Conservation (phyloP, 2,329 filamentous ascomycete genomes). For the Xylariaceae sp. region DNA sequence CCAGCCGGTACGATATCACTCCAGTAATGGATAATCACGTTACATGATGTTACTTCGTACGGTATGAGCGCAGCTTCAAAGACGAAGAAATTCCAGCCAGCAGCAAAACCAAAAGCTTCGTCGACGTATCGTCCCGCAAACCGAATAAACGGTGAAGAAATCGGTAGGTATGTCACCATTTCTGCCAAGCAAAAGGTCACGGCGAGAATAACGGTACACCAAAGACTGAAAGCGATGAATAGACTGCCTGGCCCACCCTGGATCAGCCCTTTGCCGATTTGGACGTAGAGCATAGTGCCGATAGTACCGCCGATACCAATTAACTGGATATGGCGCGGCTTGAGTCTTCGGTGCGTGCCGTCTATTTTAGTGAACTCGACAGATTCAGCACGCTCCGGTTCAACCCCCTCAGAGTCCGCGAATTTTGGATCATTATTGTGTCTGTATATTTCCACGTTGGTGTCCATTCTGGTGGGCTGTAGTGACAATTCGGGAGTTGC, state of each 20-base stretch:
- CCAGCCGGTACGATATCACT: conserved; percentile 65
- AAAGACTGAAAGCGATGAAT: conserved; percentile 66
- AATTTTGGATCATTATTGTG: neutral
- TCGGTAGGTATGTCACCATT: conserved; percentile 79
- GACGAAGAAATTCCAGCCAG: conserved; percentile 77
- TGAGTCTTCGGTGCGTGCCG: conserved; percentile 59
- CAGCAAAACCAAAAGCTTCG: conserved; percentile 75
- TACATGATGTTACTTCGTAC: conserved; percentile 71
- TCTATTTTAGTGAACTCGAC: conserved; percentile 41
- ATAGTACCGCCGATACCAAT: conserved; percentile 71
- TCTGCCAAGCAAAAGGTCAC: conserved; percentile 71
- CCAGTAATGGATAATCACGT: conserved; percentile 69
- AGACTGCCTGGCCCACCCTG: conserved; percentile 65
- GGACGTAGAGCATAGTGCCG: conserved; percentile 65
- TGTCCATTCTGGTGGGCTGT: conserved; percentile 3
- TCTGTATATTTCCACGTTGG: conserved; percentile 4
- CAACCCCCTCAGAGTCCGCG: conserved; percentile 31
- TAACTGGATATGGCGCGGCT: conserved; percentile 63
- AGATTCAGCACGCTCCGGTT: conserved; percentile 29
- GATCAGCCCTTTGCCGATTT: conserved; percentile 64
- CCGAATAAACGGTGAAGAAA: conserved; percentile 79
- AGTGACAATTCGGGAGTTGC: too few relatives aligned
- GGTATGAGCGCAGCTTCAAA: conserved; percentile 73
- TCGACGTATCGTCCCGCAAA: conserved; percentile 79
- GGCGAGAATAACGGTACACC: conserved; percentile 67